A percentile compares a stretch with the other conserved stretches of the same genome.
Evolutionary conservation across 2,329 filamentous ascomycete species (phyloP).

Genomic region (Xylaria sp.): DNA sequence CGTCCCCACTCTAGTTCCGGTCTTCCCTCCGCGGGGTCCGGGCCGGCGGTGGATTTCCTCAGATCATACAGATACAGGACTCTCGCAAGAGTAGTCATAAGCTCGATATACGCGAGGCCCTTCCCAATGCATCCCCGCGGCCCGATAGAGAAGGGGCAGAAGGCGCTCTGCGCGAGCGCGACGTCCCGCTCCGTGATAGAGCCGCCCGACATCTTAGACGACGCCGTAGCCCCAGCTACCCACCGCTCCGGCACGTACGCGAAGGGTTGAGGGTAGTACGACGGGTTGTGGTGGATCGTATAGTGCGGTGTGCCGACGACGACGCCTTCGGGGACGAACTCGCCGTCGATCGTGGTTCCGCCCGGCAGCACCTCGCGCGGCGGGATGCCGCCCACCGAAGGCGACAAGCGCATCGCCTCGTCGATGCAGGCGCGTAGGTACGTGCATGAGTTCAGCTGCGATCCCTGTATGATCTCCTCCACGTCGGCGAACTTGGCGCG

Average conservation of each 20-base stretch:
- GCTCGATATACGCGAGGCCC: slow-evolving; percentile 73
- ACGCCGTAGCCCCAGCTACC: slow-evolving; percentile 57
- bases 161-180: slow-evolving; percentile 70
- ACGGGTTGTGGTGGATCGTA: slow-evolving; percentile 72
- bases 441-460: slow-evolving; percentile 59
- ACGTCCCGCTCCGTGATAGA: slow-evolving; percentile 61
- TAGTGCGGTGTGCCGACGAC: slow-evolving; percentile 74
- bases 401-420: slow-evolving; percentile 71
- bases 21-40: slow-evolving; percentile 64
- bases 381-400: slow-evolving; percentile 68
- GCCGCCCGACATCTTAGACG: slow-evolving; percentile 50
- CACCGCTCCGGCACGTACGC: slow-evolving; percentile 72
- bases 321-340: slow-evolving; percentile 65
- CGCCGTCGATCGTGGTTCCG: slow-evolving; percentile 64
- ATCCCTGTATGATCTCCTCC: slow-evolving; percentile 66
- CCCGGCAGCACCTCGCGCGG: slow-evolving; percentile 68
- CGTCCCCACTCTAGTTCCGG: slow-evolving; percentile 62
- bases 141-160: slow-evolving; percentile 78
- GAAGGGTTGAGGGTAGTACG: slow-evolving; percentile 69
- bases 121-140: slow-evolving; percentile 79
- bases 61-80: slow-evolving; percentile 71
- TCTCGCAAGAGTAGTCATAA: slow-evolving; percentile 70
- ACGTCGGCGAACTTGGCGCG: slow-evolving; percentile 60
- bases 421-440: slow-evolving; percentile 73
- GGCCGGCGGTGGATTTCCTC: slow-evolving; percentile 58